Evolutionary conservation across 2,329 filamentous ascomycete genomes (phyloP), one percentile per base, ranked within the genome.

Genomic region (Hypomyces perniciosus): DNA sequence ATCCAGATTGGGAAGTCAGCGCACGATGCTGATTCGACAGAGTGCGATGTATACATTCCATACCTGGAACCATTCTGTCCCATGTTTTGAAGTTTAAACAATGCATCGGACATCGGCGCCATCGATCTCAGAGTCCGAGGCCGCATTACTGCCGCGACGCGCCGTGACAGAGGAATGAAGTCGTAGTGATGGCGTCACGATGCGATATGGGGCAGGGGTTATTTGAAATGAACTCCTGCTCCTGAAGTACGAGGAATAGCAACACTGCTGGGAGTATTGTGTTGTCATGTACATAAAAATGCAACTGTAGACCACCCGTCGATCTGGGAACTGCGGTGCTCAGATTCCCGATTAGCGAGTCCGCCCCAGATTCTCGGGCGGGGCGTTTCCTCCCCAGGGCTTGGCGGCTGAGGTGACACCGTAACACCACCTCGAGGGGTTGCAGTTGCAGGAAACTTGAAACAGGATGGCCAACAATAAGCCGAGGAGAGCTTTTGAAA

Each of bases 371-470:
- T 45, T 26, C 13, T 38, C n/a, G 43, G 41, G 41, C 47, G 47
- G 47, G 47, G 47, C 47, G 8, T 29, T 37, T 8, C 5, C 28
- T n/a, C 47, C 34, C 13, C 38, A 41, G 47, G 47, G 47, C 26
- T 44, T 35, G 42, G 33, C 46, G 48, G 46, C 51, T 46, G 51
- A 53, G 43, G 46, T 53, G 51, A 53, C 51, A 53, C 47, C 30
- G 13, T 10, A 30, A 30, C 8, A 37, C 38, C 29, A 31, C 34
- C 37, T 42, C 37, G 30, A 30, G 13, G 45, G 48, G 33, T 20
- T 20, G 20, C 20, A 20, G 20, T 20, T 20, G 20, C 20, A 20
- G 20, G 20, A 20, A 20, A 20, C 20, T 20, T 20, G 20, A 20
- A 20, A 20, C 20, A 20, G 20, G 37, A 35, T 37, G 44, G 13